These are phyloP conservation scores for Aspergillus novoparasiticus DNA, from an alignment of 2,329 filamentous ascomycete species.

Conservation along the genomic window DNA sequence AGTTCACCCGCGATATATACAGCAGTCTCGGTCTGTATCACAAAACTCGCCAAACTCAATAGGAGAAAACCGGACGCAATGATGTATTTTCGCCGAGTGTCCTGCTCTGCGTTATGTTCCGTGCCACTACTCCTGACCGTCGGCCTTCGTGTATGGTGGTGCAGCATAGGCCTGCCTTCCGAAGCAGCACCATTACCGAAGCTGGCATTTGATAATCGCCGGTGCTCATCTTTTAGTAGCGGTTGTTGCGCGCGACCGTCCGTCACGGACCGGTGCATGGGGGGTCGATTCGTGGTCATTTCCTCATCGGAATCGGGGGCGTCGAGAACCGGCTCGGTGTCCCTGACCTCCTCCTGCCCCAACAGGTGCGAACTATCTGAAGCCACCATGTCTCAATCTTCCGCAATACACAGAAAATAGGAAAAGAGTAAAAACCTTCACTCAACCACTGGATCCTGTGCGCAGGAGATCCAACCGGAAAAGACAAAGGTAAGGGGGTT, in stretches of 20 bases:
- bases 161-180: conserved; percentile 42
- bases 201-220: conserved; percentile 37
- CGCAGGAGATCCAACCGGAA: not conserved
- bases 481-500: not conserved
- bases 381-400: conserved; percentile 33
- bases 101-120: conserved; percentile 61
- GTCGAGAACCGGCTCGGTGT: conserved; percentile 41
- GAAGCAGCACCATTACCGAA: conserved; percentile 30
- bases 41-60: conserved; percentile 83
- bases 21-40: conserved; percentile 92
- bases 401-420: conserved; percentile 1
- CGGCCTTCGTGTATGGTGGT: conserved; percentile 57
- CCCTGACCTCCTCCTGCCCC: conserved; percentile 25
- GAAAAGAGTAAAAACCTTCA: conserved; percentile 10
- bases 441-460: not conserved
- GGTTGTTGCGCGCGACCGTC: conserved; percentile 57
- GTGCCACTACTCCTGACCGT: conserved; percentile 79
- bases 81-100: conserved; percentile 79
- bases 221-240: conserved; percentile 53
- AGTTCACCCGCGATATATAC: conserved; percentile 91
- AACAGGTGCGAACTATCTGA: conserved; percentile 29
- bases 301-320: conserved; percentile 46
- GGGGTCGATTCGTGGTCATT: conserved; percentile 49
- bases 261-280: conserved; percentile 47
- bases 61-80: conserved; percentile 83